A percentile compares a stretch with the other conserved stretches of the same genome.
phyloP scores from a whole-genome alignment of 2,329 filamentous ascomycete species.

The Seiridium unicorne region DNA sequence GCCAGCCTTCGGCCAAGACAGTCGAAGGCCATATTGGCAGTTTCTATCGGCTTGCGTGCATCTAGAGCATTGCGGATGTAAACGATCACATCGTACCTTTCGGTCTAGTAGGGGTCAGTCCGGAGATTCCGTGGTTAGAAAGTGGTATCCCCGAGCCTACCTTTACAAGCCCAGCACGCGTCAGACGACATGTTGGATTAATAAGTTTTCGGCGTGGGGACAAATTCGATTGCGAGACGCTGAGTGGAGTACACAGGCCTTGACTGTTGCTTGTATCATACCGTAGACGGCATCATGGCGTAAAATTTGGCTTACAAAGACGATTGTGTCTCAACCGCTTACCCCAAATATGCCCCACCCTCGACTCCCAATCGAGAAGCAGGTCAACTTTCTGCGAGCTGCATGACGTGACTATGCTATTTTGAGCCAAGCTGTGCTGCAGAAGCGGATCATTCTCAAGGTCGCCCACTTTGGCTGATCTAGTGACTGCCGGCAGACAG shows the following conservation, averaged over 20 bases:
- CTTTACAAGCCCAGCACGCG: not conserved
- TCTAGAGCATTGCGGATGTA: not conserved
- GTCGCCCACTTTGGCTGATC: too few relatives aligned
- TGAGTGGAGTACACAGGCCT: too few relatives aligned
- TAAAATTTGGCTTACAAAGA: not conserved
- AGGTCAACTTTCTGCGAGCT: slow-evolving; percentile 3
- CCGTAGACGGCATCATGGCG: not conserved
- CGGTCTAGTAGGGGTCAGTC: not conserved
- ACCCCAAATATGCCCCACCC: not conserved
- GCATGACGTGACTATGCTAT: not conserved
- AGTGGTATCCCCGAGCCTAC: not conserved
- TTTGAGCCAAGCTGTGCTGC: not conserved
- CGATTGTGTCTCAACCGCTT: not conserved
- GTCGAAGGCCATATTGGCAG: not conserved
- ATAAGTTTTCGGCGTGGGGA: not conserved
- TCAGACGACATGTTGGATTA: not conserved
- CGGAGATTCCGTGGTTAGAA: not conserved
- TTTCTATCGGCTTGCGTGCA: not conserved
- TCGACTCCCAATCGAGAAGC: not conserved
- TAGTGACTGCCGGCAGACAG: too few relatives aligned
- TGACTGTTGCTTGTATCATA: not conserved
- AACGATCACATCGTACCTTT: not conserved
- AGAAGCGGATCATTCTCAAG: too few relatives aligned
- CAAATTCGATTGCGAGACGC: too few relatives aligned
- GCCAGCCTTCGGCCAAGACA: not conserved